These are phyloP conservation scores for Echites panduratus DNA, from an alignment of 257 asterid species.

Conservation along the genomic window DNA sequence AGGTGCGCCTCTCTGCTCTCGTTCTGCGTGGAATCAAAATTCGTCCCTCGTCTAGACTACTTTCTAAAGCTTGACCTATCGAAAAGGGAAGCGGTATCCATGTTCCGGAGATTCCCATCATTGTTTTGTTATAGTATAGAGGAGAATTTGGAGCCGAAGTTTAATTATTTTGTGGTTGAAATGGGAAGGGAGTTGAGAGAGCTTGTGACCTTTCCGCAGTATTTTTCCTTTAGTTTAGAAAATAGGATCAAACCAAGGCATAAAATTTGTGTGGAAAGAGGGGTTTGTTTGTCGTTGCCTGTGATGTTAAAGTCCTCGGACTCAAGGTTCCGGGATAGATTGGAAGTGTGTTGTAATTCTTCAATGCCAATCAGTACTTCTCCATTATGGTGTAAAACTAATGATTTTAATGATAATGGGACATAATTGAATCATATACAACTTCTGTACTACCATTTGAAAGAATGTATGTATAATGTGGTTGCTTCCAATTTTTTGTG, in stretches of 20 bases:
- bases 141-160: constrained; percentile 77
- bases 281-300: constrained; percentile 73
- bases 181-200: constrained; percentile 89
- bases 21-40: constrained; percentile 71
- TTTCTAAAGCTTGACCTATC: constrained; percentile 68
- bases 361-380: constrained; percentile 68
- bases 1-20: constrained; percentile 61
- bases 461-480: neutral
- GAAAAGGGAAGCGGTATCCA: constrained; percentile 41
- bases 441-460: constrained; percentile 3
- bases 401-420: constrained; percentile 11
- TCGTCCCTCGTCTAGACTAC: constrained; percentile 72
- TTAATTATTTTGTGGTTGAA: constrained; percentile 74
- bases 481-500: neutral
- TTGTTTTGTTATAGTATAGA: constrained; percentile 80
- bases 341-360: constrained; percentile 70
- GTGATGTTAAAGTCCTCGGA: constrained; percentile 67
- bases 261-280: constrained; percentile 65
- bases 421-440: constrained; percentile 12
- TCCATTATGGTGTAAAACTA: constrained; percentile 57
- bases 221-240: constrained; percentile 85
- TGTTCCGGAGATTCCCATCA: constrained; percentile 78
- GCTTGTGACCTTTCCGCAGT: constrained; percentile 73
- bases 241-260: constrained; percentile 81
- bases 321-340: constrained; percentile 44